Evolutionary conservation across 2,329 filamentous ascomycete genomes (phyloP), one percentile per base, ranked within the genome.

Genomic region (Arthrinium puccinioides): DNA sequence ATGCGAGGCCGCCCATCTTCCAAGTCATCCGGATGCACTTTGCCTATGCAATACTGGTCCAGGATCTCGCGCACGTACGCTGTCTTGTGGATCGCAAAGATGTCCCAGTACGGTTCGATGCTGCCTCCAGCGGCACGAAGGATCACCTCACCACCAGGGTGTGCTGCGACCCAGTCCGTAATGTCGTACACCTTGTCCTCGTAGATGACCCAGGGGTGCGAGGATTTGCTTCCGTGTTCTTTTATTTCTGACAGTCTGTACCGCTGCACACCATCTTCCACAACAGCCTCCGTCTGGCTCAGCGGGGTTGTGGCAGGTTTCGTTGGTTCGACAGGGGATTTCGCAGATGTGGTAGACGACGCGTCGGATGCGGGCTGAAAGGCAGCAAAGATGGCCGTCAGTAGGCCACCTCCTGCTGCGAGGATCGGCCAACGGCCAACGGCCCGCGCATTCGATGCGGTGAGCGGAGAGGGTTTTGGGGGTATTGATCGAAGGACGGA

Each of bases 51-150:
- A 50, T 79, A 84, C 46, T 77, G 69, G n/a, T 75, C 66, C 1
- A 84, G 63, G 27, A 84, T 79, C 35, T 82, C 75, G 41, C 71
- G 69, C 6, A 84, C 77, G 42, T 84, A 74, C 28, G 74, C 65
- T 14, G 71, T 68, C 53, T 83, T 79, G 61, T 84, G 80, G 41
- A 84, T 83, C 32, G 70, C 67, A 52, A 84, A 84, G 37, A 84
- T 81, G 41, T 82, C 66, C 80, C 80, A 84, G 57, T 82, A 84
- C 0, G 74, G 71, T 36, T 84, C 79, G 34, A 84, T 72, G 38
- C 70, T 73, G 25, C 74, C 72, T 4, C 80, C 80, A 1, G 76
- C 78, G 2, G 80, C 80, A 21, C 74, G 70, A 8, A 84, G 62
- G 41, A 84, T 84, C 11, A 84, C 76, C 36, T 82, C 74, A 28